Percentiles rank a stretch among this genome's conserved stretches.
phyloP scores from a whole-genome alignment of 1,139 yeast genomes.

The Kodamaea fungicola region DNA sequence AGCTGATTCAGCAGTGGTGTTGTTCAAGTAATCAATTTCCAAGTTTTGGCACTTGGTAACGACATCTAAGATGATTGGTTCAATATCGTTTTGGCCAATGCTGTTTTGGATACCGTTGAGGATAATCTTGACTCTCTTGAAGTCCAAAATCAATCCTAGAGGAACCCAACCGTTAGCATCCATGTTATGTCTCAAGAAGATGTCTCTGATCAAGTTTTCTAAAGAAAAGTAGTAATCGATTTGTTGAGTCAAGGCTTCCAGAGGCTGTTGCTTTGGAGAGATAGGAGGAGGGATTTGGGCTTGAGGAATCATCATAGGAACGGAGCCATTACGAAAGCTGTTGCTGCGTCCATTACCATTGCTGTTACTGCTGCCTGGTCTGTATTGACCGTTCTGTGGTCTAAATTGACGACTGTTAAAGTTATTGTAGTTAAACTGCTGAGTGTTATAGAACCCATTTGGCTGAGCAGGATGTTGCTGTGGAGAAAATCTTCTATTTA shows the following conservation, averaged over 20 bases:
- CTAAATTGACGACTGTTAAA: conserved; percentile 17
- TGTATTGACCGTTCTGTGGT: conserved; percentile 22
- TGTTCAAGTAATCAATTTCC: conserved; percentile 33
- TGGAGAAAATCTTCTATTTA: conserved; percentile 12
- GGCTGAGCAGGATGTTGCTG: conserved; percentile 15
- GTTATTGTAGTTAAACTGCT: conserved; percentile 20
- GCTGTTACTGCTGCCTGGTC: conserved; percentile 17
- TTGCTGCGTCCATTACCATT: conserved; percentile 10
- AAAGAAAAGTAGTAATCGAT: conserved; percentile 85
- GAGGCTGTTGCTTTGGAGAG: conserved; percentile 47
- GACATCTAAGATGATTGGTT: conserved; percentile 29
- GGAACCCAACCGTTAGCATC: conserved; percentile 69
- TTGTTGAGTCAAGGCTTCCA: conserved; percentile 56
- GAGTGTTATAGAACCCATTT: conserved; percentile 26
- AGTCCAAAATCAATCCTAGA: conserved; percentile 58
- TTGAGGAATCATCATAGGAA: conserved; percentile 17
- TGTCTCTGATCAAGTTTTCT: conserved; percentile 81
- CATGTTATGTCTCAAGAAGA: conserved; percentile 77
- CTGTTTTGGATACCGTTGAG: conserved; percentile 39
- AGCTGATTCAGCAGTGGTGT: conserved; percentile 22
- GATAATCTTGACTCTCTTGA: conserved; percentile 67
- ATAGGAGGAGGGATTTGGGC: conserved; percentile 46
- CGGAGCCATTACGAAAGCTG: conserved; percentile 18
- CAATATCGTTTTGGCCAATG: conserved; percentile 20
- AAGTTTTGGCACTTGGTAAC: conserved; percentile 37